Evolutionary conservation across 1,284 basidiomycete species (phyloP).

Genomic region (Leccinum huronense): DNA sequence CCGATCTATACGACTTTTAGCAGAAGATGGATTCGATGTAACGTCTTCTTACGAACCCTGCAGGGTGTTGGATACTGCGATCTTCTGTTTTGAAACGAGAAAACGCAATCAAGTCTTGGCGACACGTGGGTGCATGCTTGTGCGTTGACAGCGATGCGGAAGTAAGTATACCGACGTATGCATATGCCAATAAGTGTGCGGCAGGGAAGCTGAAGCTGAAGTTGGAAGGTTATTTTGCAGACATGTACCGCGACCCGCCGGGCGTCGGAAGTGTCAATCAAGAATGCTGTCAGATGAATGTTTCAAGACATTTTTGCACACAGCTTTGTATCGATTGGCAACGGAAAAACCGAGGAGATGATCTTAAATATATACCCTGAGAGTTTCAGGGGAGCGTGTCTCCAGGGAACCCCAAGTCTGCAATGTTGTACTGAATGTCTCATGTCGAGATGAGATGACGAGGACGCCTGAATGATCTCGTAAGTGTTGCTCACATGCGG

Average conservation of each 20-base stretch:
- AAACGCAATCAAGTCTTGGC: not conserved
- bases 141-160: not conserved
- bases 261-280: slow-evolving; percentile 16
- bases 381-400: slow-evolving; percentile 7
- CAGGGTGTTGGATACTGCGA: not conserved
- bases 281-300: slow-evolving; percentile 10
- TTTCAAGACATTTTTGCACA: slow-evolving; percentile 19
- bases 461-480: slow-evolving; percentile 1
- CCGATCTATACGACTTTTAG: slow-evolving; percentile 63
- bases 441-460: slow-evolving; percentile 4
- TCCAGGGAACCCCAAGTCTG: slow-evolving; percentile 3
- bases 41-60: not conserved
- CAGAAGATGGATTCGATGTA: not conserved
- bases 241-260: slow-evolving; percentile 6
- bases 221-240: slow-evolving; percentile 9
- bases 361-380: slow-evolving; percentile 9
- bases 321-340: slow-evolving; percentile 7
- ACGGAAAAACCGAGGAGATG: slow-evolving; percentile 20
- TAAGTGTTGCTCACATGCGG: slow-evolving; percentile 1
- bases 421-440: slow-evolving; percentile 4
- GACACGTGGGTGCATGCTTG: not conserved
- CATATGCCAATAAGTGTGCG: not conserved
- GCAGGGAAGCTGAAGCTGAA: not conserved
- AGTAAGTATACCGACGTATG: not conserved
- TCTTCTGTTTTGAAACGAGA: not conserved